Base-by-base conservation (phyloP, 2,329 filamentous ascomycete species). In the Phaeosphaeriaceae sp. region DNA sequence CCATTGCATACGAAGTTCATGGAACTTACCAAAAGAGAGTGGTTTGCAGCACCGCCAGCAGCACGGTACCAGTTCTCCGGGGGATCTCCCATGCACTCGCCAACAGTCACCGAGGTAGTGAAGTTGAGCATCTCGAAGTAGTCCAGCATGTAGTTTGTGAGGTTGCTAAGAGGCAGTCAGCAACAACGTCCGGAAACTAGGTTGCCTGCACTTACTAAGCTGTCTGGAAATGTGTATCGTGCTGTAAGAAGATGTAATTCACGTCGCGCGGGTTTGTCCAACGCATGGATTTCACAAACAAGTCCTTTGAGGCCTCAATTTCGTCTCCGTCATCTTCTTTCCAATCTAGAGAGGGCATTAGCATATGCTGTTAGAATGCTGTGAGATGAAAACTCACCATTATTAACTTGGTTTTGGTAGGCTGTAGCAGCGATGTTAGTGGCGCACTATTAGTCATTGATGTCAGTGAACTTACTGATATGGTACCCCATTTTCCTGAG, bases 71-170 rank as follows among this genome's bases (percentile, higher is more conserved):
- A 87, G 61, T 82, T 80, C 17, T 71, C 76, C n/a, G 58, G 58
- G 7, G 84, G 72, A 56, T 88, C 85, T 0, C 81, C 82, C 17
- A 88, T 77, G 56, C 86, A 88, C 58, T 87, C 83, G 0, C 85
- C 86, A 4, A 87, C 81, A 1, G 85, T 85, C 25, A 85, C 84
- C 45, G 82, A 80, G 69, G n/a, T 19, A 3, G n/a, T 19, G 41
- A 44, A 44, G 20, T 44, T 44, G 17, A 9, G 6, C 3, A 44
- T 7, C 41, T 44, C n/a, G 41, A 44, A 44, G 41, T 44, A 44
- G 41, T 44, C 41, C n/a, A 44, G 41, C 41, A 44, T 44, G 11
- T 44, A 44, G 15, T 44, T 44, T 21, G 41, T 44, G n/a, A 44
- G 41, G 15, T 44, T 44, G n/a, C 41, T 44, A 9, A 3, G 17